phyloP scores from a whole-genome alignment of 371 early-diverging fungal species.

The Syncephalis fuscata region DNA sequence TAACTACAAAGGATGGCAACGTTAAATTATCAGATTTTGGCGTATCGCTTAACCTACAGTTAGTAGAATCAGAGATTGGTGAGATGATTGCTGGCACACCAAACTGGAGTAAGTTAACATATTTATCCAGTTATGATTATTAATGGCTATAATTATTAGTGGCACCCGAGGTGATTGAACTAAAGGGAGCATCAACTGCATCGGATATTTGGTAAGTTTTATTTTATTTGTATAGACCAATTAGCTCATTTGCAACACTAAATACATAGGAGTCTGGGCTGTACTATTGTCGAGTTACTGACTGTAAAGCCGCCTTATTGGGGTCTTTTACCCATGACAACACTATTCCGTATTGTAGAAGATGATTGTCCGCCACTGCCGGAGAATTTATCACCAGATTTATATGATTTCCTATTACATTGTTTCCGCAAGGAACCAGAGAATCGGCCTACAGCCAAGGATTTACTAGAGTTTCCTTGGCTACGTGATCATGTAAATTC shows the following conservation, averaged over 20 bases:
- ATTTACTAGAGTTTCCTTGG: conserved; percentile 61
- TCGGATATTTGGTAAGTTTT: conserved; percentile 60
- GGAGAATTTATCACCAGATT: conserved; percentile 54
- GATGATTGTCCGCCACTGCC: conserved; percentile 78
- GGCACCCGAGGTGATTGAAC: conserved; percentile 76
- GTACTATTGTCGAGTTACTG: conserved; percentile 73
- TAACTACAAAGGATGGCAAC: conserved; percentile 57
- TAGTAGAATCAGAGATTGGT: neutral
- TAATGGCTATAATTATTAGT: conserved; percentile 19
- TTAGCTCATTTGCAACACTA: neutral
- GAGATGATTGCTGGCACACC: conserved; percentile 38
- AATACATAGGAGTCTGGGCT: conserved; percentile 52
- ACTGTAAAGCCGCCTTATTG: conserved; percentile 82
- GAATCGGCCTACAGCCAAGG: conserved; percentile 44
- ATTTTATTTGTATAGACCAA: conserved; percentile 1
- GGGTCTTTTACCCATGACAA: conserved; percentile 65
- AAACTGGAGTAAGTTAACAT: conserved; percentile 36
- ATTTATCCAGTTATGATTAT: neutral
- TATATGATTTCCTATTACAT: conserved; percentile 51
- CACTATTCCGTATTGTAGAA: conserved; percentile 82
- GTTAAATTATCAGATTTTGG: conserved; percentile 87
- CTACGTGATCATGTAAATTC: conserved; percentile 22
- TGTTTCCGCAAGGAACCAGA: conserved; percentile 76
- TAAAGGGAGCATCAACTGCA: conserved; percentile 51
- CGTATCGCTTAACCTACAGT: conserved; percentile 22